phyloP scores from a whole-genome alignment of 2,329 filamentous ascomycete genomes.

The Acephala macrosclerotiorum region DNA sequence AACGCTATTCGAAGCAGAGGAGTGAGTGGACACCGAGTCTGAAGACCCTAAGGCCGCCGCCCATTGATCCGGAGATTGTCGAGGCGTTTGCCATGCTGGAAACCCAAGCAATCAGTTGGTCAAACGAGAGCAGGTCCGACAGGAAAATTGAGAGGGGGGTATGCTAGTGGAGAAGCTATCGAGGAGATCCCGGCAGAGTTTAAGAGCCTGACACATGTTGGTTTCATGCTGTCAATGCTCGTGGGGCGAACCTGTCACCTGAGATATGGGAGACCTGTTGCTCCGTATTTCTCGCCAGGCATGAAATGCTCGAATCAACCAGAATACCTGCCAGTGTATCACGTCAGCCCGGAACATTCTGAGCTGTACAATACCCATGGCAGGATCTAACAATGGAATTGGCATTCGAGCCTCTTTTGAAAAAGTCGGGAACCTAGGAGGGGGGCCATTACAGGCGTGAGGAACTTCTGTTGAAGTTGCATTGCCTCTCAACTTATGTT shows the following conservation, averaged over 20 bases:
- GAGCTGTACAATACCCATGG: not conserved
- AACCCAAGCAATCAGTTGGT: not conserved
- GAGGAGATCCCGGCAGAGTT: not conserved
- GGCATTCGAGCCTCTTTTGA: not conserved
- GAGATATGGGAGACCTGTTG: not conserved
- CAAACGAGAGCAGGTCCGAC: not conserved
- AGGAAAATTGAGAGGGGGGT: not conserved
- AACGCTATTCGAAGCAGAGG: not conserved
- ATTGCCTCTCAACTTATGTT: not conserved
- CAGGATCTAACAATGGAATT: not conserved
- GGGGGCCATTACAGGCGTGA: not conserved
- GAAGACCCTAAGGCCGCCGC: not conserved
- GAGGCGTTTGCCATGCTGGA: not conserved
- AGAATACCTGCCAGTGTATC: not conserved
- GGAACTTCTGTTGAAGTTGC: not conserved
- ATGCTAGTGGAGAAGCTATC: not conserved
- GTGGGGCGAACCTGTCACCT: not conserved
- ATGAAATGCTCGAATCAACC: not conserved
- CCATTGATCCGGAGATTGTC: not conserved
- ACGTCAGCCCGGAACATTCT: not conserved
- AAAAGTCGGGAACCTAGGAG: not conserved
- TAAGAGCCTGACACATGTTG: not conserved
- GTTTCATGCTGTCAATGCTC: not conserved
- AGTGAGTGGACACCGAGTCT: slow-evolving; percentile 1
- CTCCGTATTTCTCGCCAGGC: not conserved